phyloP scores from a whole-genome alignment of 768 basidiomycete species.

The Dentipellis fragilis region DNA sequence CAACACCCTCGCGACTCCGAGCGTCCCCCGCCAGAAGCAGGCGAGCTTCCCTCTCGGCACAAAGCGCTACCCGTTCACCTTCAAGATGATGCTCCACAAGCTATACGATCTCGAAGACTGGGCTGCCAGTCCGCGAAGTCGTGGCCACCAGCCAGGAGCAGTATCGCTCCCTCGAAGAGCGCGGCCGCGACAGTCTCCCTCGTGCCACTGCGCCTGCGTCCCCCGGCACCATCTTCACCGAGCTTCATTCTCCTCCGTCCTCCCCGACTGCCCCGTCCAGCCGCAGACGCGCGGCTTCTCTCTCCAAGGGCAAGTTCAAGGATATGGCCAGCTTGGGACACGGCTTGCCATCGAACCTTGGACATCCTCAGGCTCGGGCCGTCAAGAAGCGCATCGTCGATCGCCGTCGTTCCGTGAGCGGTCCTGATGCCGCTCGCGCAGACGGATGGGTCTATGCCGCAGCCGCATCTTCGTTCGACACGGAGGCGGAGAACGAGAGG shows the following conservation, averaged over 20 bases:
- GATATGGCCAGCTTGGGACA: neutral
- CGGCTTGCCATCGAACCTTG: neutral
- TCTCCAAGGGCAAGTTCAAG: slow-evolving; percentile 2
- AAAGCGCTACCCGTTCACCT: slow-evolving; percentile 14
- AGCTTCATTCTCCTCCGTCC: neutral
- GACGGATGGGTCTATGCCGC: slow-evolving; percentile 13
- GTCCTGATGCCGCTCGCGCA: slow-evolving; percentile 3
- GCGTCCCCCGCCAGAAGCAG: neutral
- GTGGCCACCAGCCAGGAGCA: slow-evolving; percentile 12
- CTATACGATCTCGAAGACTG: slow-evolving; percentile 14
- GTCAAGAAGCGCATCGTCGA: slow-evolving; percentile 14
- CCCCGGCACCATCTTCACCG: slow-evolving; percentile 2
- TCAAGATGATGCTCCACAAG: slow-evolving; percentile 14
- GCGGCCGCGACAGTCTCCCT: neutral
- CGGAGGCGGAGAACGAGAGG: slow-evolving; percentile 3
- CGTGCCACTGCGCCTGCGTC: neutral
- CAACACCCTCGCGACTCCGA: slow-evolving; percentile 7
- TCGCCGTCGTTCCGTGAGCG: slow-evolving; percentile 11
- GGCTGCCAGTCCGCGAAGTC: slow-evolving; percentile 11
- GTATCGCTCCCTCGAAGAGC: slow-evolving; percentile 7
- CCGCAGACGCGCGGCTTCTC: slow-evolving; percentile 1
- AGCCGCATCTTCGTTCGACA: slow-evolving; percentile 8
- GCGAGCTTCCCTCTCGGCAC: slow-evolving; percentile 1
- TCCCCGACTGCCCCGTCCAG: neutral
- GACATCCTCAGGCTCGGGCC: slow-evolving; percentile 3